Conservation (phyloP, 768 basidiomycete species). For the Tricholoma bakamatsutake region DNA sequence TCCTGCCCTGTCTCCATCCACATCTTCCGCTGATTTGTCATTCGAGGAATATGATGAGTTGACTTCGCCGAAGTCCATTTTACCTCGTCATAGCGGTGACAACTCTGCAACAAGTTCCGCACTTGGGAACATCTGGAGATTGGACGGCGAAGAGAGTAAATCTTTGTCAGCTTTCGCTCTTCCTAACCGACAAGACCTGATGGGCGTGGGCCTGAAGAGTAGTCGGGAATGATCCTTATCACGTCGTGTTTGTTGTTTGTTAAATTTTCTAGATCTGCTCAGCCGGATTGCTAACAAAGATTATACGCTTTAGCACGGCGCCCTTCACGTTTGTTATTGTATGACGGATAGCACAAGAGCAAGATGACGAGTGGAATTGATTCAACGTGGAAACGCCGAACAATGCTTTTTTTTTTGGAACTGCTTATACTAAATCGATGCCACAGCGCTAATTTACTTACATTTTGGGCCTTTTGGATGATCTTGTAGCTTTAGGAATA, state of each 20-base stretch:
- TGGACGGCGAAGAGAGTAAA: constrained; percentile 68
- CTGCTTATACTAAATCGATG: constrained; percentile 1
- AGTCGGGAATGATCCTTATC: constrained; percentile 29
- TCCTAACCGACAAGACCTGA: constrained; percentile 33
- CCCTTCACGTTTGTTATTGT: constrained; percentile 7
- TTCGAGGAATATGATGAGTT: constrained; percentile 51
- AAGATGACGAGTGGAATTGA: not conserved
- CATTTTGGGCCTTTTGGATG: constrained; percentile 2
- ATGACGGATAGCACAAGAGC: not conserved
- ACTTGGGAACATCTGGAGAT: constrained; percentile 59
- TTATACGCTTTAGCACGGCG: not conserved
- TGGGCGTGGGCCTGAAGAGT: constrained; percentile 32
- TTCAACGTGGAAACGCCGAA: not conserved
- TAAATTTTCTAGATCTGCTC: not conserved
- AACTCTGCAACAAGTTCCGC: constrained; percentile 25
- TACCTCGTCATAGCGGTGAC: constrained; percentile 24
- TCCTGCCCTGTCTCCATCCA: constrained; percentile 59
- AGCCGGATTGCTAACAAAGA: not conserved
- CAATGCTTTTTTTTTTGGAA: not conserved
- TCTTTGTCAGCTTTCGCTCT: constrained; percentile 45
- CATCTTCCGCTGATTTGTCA: constrained; percentile 62
- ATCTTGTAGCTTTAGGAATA: not conserved
- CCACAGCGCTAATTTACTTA: not conserved
- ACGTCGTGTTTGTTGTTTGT: constrained; percentile 14
- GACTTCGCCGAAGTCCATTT: constrained; percentile 19